These are phyloP conservation scores for Alternaria novae-zelandiae DNA, from an alignment of 2,329 filamentous ascomycete genomes.

Conservation along the genomic window DNA sequence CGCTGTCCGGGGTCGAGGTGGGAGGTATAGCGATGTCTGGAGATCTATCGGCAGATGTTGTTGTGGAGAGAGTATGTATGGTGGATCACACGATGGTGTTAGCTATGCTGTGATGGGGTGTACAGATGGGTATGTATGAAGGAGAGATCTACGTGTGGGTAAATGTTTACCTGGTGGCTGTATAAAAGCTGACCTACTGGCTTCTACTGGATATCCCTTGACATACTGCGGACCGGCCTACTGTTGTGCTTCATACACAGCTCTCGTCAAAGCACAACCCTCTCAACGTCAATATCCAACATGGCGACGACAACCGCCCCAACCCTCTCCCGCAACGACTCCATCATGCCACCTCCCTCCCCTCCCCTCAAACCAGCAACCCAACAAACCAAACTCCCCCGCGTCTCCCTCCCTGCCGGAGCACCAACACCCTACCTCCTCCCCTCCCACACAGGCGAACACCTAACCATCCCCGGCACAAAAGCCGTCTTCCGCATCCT, in stretches of 20 bases:
- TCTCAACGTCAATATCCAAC: neutral
- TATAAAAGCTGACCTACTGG: neutral
- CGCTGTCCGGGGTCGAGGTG: no score
- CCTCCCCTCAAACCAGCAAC: neutral
- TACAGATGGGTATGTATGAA: neutral
- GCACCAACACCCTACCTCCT: constrained; percentile 21
- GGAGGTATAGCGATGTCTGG: neutral
- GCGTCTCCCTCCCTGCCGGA: constrained; percentile 13
- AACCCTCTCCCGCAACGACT: neutral
- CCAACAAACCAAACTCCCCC: constrained; percentile 3
- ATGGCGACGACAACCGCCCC: neutral
- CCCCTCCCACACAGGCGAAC: constrained; percentile 22
- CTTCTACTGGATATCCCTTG: neutral
- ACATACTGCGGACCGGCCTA: neutral
- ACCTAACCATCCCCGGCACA: constrained; percentile 22
- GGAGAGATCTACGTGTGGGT: neutral
- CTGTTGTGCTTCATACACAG: neutral
- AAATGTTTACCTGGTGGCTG: neutral
- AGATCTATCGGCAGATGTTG: neutral
- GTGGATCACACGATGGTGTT: neutral
- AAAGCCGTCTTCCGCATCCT: constrained; percentile 25
- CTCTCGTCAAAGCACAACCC: neutral
- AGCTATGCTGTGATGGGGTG: neutral
- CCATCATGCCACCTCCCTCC: neutral
- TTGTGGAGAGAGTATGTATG: neutral